phyloP scores from a whole-genome alignment of 768 basidiomycete species.

The Rhodosporidiobolus sp. region DNA sequence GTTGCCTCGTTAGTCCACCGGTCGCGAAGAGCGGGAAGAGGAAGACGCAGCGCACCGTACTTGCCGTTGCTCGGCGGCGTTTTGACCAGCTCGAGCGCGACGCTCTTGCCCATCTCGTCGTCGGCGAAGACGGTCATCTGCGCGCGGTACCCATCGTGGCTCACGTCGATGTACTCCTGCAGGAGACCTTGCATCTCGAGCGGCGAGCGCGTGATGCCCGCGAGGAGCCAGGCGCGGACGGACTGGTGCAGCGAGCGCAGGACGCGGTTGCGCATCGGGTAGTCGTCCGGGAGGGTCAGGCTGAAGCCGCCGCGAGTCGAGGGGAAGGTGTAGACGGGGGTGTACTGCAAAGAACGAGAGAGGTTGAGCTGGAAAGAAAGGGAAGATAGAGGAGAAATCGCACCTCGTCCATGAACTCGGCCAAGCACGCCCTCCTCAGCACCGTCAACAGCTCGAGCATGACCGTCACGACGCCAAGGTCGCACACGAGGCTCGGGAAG shows the following conservation, averaged over 20 bases:
- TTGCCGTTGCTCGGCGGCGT: constrained; percentile 73
- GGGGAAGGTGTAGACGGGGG: constrained; percentile 75
- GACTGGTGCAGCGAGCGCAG: constrained; percentile 68
- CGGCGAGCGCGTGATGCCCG: constrained; percentile 81
- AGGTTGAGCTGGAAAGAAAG: not conserved
- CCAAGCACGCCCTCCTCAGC: constrained; percentile 79
- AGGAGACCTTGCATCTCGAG: constrained; percentile 87
- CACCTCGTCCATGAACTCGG: constrained; percentile 88
- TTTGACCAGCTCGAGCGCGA: constrained; percentile 82
- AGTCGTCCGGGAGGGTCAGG: constrained; percentile 79
- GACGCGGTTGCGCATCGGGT: constrained; percentile 78
- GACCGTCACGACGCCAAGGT: constrained; percentile 76
- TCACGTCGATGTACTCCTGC: constrained; percentile 79
- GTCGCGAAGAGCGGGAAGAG: constrained; percentile 37
- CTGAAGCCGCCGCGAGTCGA: constrained; percentile 73
- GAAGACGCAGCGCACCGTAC: constrained; percentile 57
- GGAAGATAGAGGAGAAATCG: constrained; percentile 32
- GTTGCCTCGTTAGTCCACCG: constrained; percentile 55
- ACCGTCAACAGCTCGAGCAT: constrained; percentile 89
- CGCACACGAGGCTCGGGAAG: constrained; percentile 93
- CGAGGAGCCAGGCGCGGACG: constrained; percentile 77
- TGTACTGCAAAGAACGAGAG: constrained; percentile 62
- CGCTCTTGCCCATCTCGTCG: constrained; percentile 84
- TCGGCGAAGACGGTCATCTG: constrained; percentile 61
- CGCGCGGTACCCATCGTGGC: constrained; percentile 5